Percentiles rank a stretch among this genome's conserved stretches.
Evolutionary conservation across 2,329 filamentous ascomycete species (phyloP).

Genomic region (Emergomyces pasteurianus): DNA sequence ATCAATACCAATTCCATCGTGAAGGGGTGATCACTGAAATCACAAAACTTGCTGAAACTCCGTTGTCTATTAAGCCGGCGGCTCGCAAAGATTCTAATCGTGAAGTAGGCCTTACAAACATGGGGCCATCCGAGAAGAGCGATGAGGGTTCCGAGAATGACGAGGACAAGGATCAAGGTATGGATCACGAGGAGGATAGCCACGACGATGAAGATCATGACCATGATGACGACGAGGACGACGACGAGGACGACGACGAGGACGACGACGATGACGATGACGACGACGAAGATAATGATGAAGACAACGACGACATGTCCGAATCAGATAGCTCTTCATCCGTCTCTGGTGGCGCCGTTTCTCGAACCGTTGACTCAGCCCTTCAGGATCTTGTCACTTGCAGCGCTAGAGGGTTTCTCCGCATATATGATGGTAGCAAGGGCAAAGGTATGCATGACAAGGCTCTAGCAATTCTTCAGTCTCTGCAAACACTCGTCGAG

Average conservation of each 20-base stretch:
- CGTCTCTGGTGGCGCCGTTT: conserved; percentile 31
- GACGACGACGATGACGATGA: no score
- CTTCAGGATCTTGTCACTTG: conserved; percentile 62
- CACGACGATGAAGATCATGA: conserved; percentile 42
- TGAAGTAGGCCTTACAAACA: conserved; percentile 13
- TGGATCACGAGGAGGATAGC: conserved; percentile 35
- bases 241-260: no score
- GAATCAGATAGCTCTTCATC: conserved; percentile 57
- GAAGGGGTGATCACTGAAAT: conserved; percentile 94
- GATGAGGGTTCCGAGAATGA: conserved; percentile 27
- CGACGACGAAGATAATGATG: conserved; percentile 33
- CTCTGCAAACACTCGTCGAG: conserved; percentile 57
- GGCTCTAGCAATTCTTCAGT: conserved; percentile 61
- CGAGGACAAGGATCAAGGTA: conserved; percentile 39
- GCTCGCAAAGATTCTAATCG: neutral
- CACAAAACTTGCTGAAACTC: conserved; percentile 54
- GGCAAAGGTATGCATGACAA: conserved; percentile 65
- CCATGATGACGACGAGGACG: no score
- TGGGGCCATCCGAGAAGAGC: conserved; percentile 19
- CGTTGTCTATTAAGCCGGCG: conserved; percentile 18
- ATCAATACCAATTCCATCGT: conserved; percentile 91
- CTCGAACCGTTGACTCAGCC: conserved; percentile 31
- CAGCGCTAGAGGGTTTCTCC: conserved; percentile 71
- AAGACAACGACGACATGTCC: conserved; percentile 43
- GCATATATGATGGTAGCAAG: conserved; percentile 67